Base-by-base conservation (phyloP, 768 basidiomycete species). In the Strobilomyces confusus region DNA sequence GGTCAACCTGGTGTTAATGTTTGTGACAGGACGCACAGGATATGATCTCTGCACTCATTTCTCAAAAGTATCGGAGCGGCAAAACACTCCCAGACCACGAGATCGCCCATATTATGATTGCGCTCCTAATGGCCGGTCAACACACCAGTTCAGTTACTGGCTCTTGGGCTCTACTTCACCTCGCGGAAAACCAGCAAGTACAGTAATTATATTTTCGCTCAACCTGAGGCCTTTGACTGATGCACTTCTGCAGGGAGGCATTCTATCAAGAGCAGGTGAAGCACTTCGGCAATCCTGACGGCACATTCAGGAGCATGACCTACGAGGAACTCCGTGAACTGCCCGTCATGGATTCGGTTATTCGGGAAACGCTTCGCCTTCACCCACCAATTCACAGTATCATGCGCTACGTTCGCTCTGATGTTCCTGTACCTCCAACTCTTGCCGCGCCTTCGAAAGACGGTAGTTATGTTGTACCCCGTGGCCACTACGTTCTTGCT, bases 81-180 rank as follows among this genome's bases (percentile, higher is more conserved):
- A 77, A 79, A 42, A 66, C 77, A 2, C 78, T 98, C 37, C 80
- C 77, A 56, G 94, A 99, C 65, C 86, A 89, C 60, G 92, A 98
- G 70, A 88, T 98, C 55, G 94, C 97, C 0, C 97, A 98, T 67
- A 95, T 99, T 66, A 85, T 99, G 87, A 99, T 98, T 64, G 97
- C 97, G 15, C 81, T 99, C 43, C 84, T 99, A 58, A 98, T 99
- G 97, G 97, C 97, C 41, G 97, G 97, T 36, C 97, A 99, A 73
- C 97, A 99, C 72, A 99, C 97, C 0, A 92, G 89, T 62, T 97
- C 97, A 14, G 87, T 97, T 2, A 87, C 92, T 20, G 85, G 85
- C 30, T 87, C 93, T 11, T 99, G 97, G 97, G 68, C 86, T 15
- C 77, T 98, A 36, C 81, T 98, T 40, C 92, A 97, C 64, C 69